Evolutionary conservation across 2,329 filamentous ascomycete genomes (phyloP).

Genomic region (Chalaropsis ovoidea): DNA sequence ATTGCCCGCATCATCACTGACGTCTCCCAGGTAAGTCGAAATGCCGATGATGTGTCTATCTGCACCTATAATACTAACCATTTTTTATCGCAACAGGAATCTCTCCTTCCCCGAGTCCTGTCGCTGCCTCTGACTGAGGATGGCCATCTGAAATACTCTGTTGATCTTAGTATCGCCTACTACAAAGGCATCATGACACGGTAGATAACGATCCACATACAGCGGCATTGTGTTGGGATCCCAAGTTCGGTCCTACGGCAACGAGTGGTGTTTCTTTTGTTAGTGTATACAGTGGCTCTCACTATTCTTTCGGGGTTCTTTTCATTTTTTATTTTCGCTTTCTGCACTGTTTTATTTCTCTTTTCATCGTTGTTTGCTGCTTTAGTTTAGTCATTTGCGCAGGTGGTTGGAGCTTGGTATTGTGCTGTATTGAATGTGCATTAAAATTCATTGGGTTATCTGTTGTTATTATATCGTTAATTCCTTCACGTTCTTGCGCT

Average conservation of each 20-base stretch:
- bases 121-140: slow-evolving; percentile 62
- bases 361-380: slow-evolving; percentile 8
- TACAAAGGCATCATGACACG: slow-evolving; percentile 53
- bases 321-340: not conserved
- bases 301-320: slow-evolving; percentile 1
- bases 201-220: slow-evolving; percentile 1
- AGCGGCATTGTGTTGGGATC: no score
- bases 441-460: not conserved
- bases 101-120: slow-evolving; percentile 39
- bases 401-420: not conserved
- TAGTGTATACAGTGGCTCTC: slow-evolving; percentile 9
- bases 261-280: not conserved
- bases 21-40: slow-evolving; percentile 40
- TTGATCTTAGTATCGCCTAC: slow-evolving; percentile 58
- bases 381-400: slow-evolving; percentile 1
- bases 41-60: slow-evolving; percentile 39
- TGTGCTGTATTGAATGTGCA: not conserved
- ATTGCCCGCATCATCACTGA: slow-evolving; percentile 57
- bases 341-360: not conserved
- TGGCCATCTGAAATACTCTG: slow-evolving; percentile 57
- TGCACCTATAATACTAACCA: slow-evolving; percentile 26
- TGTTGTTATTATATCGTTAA: not conserved
- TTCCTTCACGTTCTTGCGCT: not conserved
- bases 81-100: slow-evolving; percentile 11
- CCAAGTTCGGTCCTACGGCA: no score